phyloP scores from a whole-genome alignment of 805 yeast species.

The Hanseniaspora clermontiae region DNA sequence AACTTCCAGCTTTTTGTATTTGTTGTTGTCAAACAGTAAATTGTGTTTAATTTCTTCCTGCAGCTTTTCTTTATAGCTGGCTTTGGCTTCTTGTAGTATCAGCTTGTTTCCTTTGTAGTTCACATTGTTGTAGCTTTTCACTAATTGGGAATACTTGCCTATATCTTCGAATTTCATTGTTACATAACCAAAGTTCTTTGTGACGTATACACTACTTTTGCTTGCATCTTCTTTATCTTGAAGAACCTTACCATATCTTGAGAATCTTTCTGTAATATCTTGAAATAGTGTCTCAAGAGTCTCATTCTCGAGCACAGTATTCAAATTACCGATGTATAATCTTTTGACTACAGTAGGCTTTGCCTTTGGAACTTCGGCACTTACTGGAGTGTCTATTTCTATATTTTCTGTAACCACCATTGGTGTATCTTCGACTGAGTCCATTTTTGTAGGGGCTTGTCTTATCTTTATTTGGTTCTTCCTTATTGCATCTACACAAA shows the following conservation, averaged over 20 bases:
- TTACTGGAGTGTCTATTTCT: not conserved
- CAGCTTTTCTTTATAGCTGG: slow-evolving; percentile 29
- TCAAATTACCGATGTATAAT: slow-evolving; percentile 25
- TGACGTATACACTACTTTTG: slow-evolving; percentile 15
- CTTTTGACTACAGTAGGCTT: slow-evolving; percentile 17
- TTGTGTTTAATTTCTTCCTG: slow-evolving; percentile 14
- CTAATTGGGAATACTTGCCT: slow-evolving; percentile 36
- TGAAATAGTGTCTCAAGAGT: slow-evolving; percentile 21
- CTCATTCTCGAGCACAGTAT: slow-evolving; percentile 1
- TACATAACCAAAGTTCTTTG: slow-evolving; percentile 45
- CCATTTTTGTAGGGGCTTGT: too few species aligned
- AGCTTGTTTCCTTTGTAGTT: slow-evolving; percentile 63
- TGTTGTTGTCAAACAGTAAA: slow-evolving; percentile 14
- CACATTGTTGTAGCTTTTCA: slow-evolving; percentile 52
- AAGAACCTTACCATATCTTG: slow-evolving; percentile 44
- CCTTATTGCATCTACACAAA: too few species aligned
- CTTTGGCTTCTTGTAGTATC: slow-evolving; percentile 49
- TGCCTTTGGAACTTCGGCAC: not conserved
- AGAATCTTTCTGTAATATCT: slow-evolving; percentile 44
- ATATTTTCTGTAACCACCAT: too few species aligned
- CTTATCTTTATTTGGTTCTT: too few species aligned
- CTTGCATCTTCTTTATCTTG: slow-evolving; percentile 44
- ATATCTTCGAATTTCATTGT: slow-evolving; percentile 41
- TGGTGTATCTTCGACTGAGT: too few species aligned
- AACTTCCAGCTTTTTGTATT: slow-evolving; percentile 25